Evolutionary conservation across 1,284 basidiomycete genomes (phyloP), one percentile per base, ranked within the genome.

Genomic region (Ceratobasidium sp.): DNA sequence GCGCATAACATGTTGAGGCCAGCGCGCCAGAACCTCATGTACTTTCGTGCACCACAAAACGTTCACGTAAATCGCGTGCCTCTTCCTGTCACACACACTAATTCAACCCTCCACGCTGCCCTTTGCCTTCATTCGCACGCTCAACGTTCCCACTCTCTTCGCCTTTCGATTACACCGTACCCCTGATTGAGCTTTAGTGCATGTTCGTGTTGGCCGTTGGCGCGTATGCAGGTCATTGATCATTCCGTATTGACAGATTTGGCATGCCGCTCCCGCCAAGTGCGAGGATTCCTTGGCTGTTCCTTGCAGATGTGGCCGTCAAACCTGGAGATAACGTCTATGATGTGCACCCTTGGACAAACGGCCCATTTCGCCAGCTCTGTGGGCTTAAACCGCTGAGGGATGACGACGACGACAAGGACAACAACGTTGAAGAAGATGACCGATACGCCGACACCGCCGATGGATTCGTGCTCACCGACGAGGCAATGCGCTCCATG

Each of bases 401-500:
- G 44, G 21, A 14, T 5, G 25, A 25, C 12, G 3, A 11, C 14
- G 12, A 14, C 16, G 23, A 14, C 4, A 11, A 25, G 5, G n/a
- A 21, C 4, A 40, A 44, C 38, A 21, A 21, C 12, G 33, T n/a
- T n/a, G 36, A 33, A 14, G 59, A 46, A 18, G 23, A 8, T 3
- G 36, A 21, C 8, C 21, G 14, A 11, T 42, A 63, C 28, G 28
- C 11, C 25, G 44, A 63, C 11, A n/a, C 23, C 6, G 16, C 40
- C 25, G 44, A 63, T 33, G 61, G 61, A 6, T 63, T 63, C n/a
- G 8, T 30, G 9, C 42, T 63, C 23, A 63, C 61, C 23, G 30
- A 63, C 8, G 30, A 21, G 42, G 61, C 61, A 18, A n/a, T 16
- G 12, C 16, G 7, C 1, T 16, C 25, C 28, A 6, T 63, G 9